A percentile compares a stretch with the other conserved stretches of the same genome.
Conservation (phyloP, 75 land plant genomes). For the Sequoiadendron giganteum region DNA sequence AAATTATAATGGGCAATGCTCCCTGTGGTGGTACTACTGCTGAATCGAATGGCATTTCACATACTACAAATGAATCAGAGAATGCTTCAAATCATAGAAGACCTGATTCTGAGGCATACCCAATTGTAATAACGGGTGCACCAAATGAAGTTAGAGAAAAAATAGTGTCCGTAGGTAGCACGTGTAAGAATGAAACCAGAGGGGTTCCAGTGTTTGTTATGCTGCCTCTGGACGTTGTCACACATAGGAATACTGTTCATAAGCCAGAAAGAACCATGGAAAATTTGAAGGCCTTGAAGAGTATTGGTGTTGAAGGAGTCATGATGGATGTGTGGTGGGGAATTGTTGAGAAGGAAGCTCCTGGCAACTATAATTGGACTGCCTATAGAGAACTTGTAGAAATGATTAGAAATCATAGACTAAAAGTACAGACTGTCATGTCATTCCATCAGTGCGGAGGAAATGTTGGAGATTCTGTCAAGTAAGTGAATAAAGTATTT, state of each 20-base stretch:
- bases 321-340: constrained; percentile 62
- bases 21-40: neutral
- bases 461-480: constrained; percentile 34
- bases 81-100: neutral
- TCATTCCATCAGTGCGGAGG: constrained; percentile 58
- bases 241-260: constrained; percentile 21
- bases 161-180: no score
- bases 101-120: neutral
- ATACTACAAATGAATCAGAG: neutral
- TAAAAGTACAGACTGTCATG: constrained; percentile 52
- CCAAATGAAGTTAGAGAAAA: no score
- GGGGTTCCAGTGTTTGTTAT: neutral
- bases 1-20: neutral
- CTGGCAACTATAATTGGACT: constrained; percentile 33
- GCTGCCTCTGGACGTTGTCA: neutral
- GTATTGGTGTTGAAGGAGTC: constrained; percentile 44
- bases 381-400: constrained; percentile 39
- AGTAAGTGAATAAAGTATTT: neutral
- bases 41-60: neutral
- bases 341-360: constrained; percentile 56
- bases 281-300: constrained; percentile 30
- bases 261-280: constrained; percentile 28
- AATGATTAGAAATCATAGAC: constrained; percentile 32
- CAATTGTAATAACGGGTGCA: neutral
- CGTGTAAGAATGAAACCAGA: neutral